Evolutionary conservation across 208 protist genomes (phyloP), one percentile per base, ranked within the genome.

Genomic region (Phytomonas francai): DNA sequence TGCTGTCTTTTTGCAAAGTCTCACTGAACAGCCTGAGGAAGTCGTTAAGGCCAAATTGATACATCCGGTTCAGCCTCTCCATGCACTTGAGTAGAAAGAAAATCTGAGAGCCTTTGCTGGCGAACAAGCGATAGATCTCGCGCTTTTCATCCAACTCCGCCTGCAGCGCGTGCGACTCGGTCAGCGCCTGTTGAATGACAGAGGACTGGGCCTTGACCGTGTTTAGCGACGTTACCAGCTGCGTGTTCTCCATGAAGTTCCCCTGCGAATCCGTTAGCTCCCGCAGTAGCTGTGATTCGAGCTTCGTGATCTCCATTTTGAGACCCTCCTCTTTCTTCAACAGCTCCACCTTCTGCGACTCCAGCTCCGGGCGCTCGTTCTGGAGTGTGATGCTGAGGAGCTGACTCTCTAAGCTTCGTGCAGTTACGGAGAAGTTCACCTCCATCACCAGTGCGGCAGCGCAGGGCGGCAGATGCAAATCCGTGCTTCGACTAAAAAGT

Each of bases 351-450:
- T 97, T 97, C 63, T 98, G 84, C 71, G 83, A 25, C 78, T 99
- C 96, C 70, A 99, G 84, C 78, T 98, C 91, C 9, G 98, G 97
- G 68, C 97, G 88, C 81, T 99, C 98, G 75, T 97, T 83, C 69
- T 93, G 84, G 68, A 99, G 88, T 30, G 97, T 98, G 8, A 97
- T 36, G 11, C 89, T 89, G 9, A 99, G 85, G 56, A 99, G 84
- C 81, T 99, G 97, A 42, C 92, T 95, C 70, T 98, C 93, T 14
- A 99, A 88, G 11, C 97, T 97, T 59, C 92, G 87, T 31, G 78
- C 73, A 14, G 98, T 99, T 5, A 99, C 94, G 4, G 94, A 96
- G 78, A 99, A 99, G 83, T 99, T 99, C 31, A 99, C 91, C 68
- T 93, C 87, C 28, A 87, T 84, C 49, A 99, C 80, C 28, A 98